Percentiles rank a stretch among this genome's conserved stretches.
Conservation (phyloP, 805 yeast species). For the Spathaspora boniae region DNA sequence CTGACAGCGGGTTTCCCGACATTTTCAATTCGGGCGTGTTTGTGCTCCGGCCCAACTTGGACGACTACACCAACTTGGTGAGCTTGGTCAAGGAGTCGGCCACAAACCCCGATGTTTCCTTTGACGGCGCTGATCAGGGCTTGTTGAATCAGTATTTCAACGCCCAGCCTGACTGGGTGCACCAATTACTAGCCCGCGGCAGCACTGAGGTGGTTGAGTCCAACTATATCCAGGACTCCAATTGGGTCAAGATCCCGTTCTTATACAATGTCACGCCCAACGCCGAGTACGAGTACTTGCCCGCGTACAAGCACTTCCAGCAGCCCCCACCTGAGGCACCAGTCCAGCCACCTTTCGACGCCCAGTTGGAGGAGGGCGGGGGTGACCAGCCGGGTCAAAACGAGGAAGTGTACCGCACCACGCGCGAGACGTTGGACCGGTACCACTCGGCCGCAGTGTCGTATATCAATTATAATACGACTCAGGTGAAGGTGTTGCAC, state of each 20-base stretch:
- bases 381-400: slow-evolving; percentile 4
- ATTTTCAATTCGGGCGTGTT: slow-evolving; percentile 80
- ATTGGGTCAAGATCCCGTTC: slow-evolving; percentile 77
- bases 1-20: slow-evolving; percentile 93
- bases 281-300: slow-evolving; percentile 63
- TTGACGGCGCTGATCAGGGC: slow-evolving; percentile 95
- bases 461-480: slow-evolving; percentile 12
- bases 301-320: slow-evolving; percentile 59
- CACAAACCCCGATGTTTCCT: slow-evolving; percentile 27
- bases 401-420: slow-evolving; percentile 5
- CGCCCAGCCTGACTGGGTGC: slow-evolving; percentile 38
- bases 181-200: slow-evolving; percentile 3
- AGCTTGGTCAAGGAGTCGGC: slow-evolving; percentile 18
- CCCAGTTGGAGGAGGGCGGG: slow-evolving; percentile 2
- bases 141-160: slow-evolving; percentile 72
- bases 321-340: slow-evolving; percentile 4
- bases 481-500: slow-evolving; percentile 53
- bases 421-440: slow-evolving; percentile 10
- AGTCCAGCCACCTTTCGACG: not conserved
- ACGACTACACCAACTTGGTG: slow-evolving; percentile 40
- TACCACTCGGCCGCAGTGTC: slow-evolving; percentile 20
- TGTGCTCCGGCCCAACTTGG: slow-evolving; percentile 49
- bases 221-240: slow-evolving; percentile 11
- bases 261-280: slow-evolving; percentile 76
- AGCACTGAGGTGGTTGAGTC: slow-evolving; percentile 1